phyloP scores from a whole-genome alignment of 2,329 filamentous ascomycete genomes.

The Aspergillus viridinutans region DNA sequence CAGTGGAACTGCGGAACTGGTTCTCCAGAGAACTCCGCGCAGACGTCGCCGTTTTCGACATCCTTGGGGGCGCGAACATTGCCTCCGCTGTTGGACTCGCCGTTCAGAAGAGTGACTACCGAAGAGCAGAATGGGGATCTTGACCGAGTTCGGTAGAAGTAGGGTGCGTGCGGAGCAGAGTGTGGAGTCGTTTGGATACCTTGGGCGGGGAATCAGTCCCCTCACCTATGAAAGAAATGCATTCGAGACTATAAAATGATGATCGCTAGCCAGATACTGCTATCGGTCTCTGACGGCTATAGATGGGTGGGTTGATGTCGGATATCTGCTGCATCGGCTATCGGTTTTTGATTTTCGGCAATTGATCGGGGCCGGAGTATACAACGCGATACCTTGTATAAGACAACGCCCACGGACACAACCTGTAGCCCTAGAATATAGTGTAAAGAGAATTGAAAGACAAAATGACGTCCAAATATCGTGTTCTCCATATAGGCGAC shows the following conservation, averaged over 20 bases:
- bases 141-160: background rate
- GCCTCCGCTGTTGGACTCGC: background rate
- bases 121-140: background rate
- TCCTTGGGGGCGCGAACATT: background rate
- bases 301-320: background rate
- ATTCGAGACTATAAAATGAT: background rate
- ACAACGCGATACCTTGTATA: background rate
- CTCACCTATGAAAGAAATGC: background rate
- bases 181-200: background rate
- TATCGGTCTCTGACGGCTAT: background rate
- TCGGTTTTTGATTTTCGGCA: background rate
- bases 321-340: background rate
- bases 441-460: background rate
- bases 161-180: background rate
- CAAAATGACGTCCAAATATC: constrained; percentile 29
- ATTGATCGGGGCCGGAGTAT: background rate
- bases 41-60: constrained; percentile 4
- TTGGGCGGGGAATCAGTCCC: background rate
- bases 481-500: constrained; percentile 44
- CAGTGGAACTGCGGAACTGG: constrained; percentile 5
- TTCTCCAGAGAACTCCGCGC: constrained; percentile 1
- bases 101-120: background rate
- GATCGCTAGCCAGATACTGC: background rate
- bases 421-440: background rate
- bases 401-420: background rate